Evolutionary conservation across 148 eudicot species (phyloP), one percentile per base, ranked within the genome.

Genomic region (Vaccinium darrowii): DNA sequence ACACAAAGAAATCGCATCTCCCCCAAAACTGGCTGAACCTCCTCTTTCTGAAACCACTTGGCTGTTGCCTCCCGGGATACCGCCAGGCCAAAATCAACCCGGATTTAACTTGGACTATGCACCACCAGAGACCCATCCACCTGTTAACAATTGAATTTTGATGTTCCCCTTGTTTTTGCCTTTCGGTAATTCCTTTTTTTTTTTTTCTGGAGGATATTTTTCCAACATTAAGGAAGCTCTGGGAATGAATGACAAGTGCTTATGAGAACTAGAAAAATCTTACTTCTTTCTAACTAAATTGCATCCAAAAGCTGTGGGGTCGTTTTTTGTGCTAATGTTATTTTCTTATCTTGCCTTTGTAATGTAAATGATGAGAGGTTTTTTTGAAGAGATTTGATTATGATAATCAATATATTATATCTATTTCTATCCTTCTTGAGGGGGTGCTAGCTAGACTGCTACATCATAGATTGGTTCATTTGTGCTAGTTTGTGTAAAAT

Each of bases 81-180:
- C 72, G 30, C 30, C 75, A 13, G 87, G 84, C 1, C 78, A 87
- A 39, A 84, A 85, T 8, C 89, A 84, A 81, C 86, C 89, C 10
- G 89, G 82, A 58, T 91, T 92, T 83, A 83, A 88, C 85, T 72
- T 89, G 65, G 94, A 92, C 49, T 92, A 91, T 84, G 86, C 87
- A 53, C 92, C 93, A 8, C 93, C 94, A 5, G 90, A 85, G 85
- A 90, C 90, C 47, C 93, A 91, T 67, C 94, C 94, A 85, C 90
- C 91, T 5, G 77, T 63, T 56, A 92, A 91, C 85, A 93, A 93
- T 79, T 93, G 83, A 85, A 39, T 19, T 89, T 90, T 16, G 65
- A 36, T 14, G 72, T 65, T 14, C 30, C 72, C 72, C 25, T n/a
- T 65, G n/a, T 65, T 25, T 65, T 65, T 10, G 10, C 3, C 14